Percentiles rank a stretch among this genome's conserved stretches.
phyloP scores from a whole-genome alignment of 129 eudicot genomes.

The Calendula officinalis region DNA sequence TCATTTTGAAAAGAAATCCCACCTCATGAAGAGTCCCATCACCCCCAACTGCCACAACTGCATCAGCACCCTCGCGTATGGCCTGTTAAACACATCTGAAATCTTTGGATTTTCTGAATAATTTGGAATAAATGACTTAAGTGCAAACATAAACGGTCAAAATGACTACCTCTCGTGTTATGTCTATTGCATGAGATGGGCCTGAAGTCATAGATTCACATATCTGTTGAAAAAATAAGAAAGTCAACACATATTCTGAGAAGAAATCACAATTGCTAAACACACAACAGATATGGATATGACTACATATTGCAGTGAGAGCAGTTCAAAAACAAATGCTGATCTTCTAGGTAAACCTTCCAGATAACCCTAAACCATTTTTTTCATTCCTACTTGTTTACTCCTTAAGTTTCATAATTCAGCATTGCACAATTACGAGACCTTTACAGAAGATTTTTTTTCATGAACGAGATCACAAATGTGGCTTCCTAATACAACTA shows the following conservation, averaged over 20 bases:
- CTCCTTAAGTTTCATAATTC: background rate
- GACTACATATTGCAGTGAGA: slow-evolving; percentile 17
- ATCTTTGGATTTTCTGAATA: slow-evolving; percentile 14
- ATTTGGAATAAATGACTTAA: slow-evolving; percentile 12
- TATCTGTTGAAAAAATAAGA: slow-evolving; percentile 49
- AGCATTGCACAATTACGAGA: background rate
- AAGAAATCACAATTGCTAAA: slow-evolving; percentile 14
- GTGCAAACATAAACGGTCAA: slow-evolving; percentile 19
- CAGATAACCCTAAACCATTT: background rate
- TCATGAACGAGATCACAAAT: background rate
- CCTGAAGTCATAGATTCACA: slow-evolving; percentile 89
- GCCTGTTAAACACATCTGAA: slow-evolving; percentile 48
- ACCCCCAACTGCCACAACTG: slow-evolving; percentile 97
- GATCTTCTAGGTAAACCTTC: slow-evolving; percentile 1
- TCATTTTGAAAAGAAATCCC: slow-evolving; percentile 20
- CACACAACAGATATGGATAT: slow-evolving; percentile 11
- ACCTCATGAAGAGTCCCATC: slow-evolving; percentile 99
- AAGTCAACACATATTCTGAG: slow-evolving; percentile 14
- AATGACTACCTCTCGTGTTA: slow-evolving; percentile 84
- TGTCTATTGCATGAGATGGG: slow-evolving; percentile 89
- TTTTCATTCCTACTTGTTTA: background rate
- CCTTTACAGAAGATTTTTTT: background rate
- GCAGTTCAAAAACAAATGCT: background rate
- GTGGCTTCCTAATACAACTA: background rate
- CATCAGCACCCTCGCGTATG: slow-evolving; percentile 93